Percentiles rank a stretch among this genome's conserved stretches.
These are phyloP conservation scores for Nymphaea thermarum DNA, from an alignment of 164 flowering plant genomes.

Conservation along the genomic window DNA sequence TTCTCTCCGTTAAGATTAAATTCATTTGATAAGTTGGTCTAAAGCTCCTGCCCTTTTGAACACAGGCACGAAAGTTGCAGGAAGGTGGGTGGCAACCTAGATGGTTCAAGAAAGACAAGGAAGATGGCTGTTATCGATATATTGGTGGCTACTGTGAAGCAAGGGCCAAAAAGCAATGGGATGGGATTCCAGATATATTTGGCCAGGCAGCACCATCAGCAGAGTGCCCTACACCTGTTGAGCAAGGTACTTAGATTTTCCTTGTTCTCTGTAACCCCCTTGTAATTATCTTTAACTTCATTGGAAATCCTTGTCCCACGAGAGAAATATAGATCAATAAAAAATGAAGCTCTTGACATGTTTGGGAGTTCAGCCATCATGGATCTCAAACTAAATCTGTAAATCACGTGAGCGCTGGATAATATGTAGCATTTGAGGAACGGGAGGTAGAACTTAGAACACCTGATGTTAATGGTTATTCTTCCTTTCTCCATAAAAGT, in stretches of 20 bases:
- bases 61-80: constrained; percentile 86
- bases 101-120: constrained; percentile 78
- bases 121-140: constrained; percentile 77
- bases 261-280: constrained; percentile 3
- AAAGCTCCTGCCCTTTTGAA: too few relatives aligned
- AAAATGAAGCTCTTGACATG: background rate
- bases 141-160: constrained; percentile 93
- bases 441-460: too few relatives aligned
- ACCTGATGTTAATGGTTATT: too few relatives aligned
- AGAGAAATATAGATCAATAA: background rate
- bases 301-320: background rate
- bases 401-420: too few relatives aligned
- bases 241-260: constrained; percentile 15
- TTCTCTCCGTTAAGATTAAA: too few relatives aligned
- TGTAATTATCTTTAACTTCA: background rate
- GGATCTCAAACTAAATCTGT: too few relatives aligned
- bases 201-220: constrained; percentile 24
- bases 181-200: constrained; percentile 65
- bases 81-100: constrained; percentile 97
- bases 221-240: constrained; percentile 15
- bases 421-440: too few relatives aligned
- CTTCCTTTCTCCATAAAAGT: too few relatives aligned
- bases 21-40: too few relatives aligned
- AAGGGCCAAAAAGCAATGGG: constrained; percentile 66
- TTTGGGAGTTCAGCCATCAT: background rate